phyloP scores from a whole-genome alignment of 2,329 filamentous ascomycete genomes.

The Neonectria faginata region DNA sequence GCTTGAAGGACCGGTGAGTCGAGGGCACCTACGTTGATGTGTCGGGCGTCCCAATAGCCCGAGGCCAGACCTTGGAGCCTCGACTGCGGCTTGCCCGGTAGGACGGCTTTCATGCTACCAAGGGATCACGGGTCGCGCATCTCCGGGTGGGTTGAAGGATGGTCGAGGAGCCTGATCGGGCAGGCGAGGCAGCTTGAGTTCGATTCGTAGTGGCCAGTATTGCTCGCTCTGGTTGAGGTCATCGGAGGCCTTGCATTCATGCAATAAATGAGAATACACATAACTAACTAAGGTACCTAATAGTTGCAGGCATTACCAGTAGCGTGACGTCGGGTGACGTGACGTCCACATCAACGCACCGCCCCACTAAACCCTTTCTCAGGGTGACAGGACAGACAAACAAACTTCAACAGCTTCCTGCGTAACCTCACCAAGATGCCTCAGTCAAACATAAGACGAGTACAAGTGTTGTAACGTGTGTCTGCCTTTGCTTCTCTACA shows the following conservation, averaged over 20 bases:
- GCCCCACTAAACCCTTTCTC: neutral
- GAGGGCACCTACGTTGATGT: conserved; percentile 72
- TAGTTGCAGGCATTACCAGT: neutral
- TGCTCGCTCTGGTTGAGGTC: conserved; percentile 29
- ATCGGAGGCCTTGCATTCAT: conserved; percentile 29
- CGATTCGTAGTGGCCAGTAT: conserved; percentile 11
- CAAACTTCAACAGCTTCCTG: neutral
- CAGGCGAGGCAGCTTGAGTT: conserved; percentile 10
- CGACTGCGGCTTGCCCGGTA: conserved; percentile 82
- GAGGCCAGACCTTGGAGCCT: conserved; percentile 82
- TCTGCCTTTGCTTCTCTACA: neutral
- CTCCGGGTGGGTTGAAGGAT: conserved; percentile 26
- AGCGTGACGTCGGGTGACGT: conserved; percentile 38
- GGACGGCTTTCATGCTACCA: conserved; percentile 78
- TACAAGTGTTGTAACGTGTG: neutral
- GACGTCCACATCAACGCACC: conserved; percentile 16
- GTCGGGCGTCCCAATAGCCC: conserved; percentile 77
- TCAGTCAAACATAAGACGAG: neutral
- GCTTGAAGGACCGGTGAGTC: neutral
- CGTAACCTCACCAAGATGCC: neutral
- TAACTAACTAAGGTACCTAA: neutral
- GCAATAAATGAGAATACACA: conserved; percentile 32
- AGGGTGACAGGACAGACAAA: too few relatives aligned
- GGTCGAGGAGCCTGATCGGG: conserved; percentile 18
- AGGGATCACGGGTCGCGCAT: conserved; percentile 41